phyloP scores from a whole-genome alignment of 768 basidiomycete species.

The Rhodotorula sphaerocarpa region DNA sequence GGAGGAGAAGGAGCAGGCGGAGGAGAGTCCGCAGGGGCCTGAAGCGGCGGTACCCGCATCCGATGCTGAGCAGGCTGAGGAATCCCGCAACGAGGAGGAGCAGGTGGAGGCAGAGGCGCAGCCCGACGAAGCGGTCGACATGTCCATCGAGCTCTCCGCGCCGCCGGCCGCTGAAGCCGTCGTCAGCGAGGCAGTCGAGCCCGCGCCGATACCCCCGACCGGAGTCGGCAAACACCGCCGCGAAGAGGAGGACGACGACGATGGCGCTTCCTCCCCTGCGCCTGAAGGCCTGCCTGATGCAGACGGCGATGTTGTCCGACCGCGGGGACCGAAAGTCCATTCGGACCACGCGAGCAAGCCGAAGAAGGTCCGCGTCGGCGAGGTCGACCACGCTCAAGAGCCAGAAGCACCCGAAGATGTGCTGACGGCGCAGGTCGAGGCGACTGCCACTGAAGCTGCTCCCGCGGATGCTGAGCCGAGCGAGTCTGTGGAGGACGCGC shows the following conservation, averaged over 20 bases:
- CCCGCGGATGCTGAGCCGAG: too few species aligned
- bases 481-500: too few species aligned
- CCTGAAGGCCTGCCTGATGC: slow-evolving; percentile 34
- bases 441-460: too few species aligned
- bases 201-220: neutral
- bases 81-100: neutral
- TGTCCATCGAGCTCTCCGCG: slow-evolving; percentile 23
- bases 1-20: slow-evolving; percentile 4
- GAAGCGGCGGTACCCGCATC: too few species aligned
- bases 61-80: too few species aligned
- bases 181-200: neutral
- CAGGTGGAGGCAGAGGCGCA: neutral
- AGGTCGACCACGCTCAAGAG: neutral
- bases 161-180: slow-evolving; percentile 15
- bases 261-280: neutral
- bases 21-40: too few species aligned
- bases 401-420: too few species aligned
- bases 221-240: slow-evolving; percentile 19
- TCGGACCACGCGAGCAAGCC: slow-evolving; percentile 13
- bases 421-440: too few species aligned
- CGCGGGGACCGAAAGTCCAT: slow-evolving; percentile 3
- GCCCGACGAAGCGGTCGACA: slow-evolving; percentile 16
- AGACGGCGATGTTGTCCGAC: neutral
- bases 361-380: slow-evolving; percentile 29
- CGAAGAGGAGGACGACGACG: slow-evolving; percentile 16